Evolutionary conservation across 768 basidiomycete genomes (phyloP), one percentile per base, ranked within the genome.

Genomic region (Lactarius psammicola): DNA sequence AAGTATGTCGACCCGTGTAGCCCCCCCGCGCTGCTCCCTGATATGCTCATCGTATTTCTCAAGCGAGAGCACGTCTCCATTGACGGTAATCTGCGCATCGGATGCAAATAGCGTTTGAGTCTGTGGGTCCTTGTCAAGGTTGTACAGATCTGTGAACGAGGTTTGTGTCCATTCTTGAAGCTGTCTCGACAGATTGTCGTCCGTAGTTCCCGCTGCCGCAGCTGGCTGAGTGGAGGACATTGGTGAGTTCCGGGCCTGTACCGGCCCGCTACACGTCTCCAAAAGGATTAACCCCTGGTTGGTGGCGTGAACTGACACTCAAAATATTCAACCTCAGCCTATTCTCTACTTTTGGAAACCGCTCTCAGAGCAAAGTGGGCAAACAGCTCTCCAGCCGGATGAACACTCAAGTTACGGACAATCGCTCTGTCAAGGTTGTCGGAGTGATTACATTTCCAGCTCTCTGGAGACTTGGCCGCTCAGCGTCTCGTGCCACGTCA

Each of bases 151-250:
- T 23, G 34, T 28, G 3, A 57, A 17, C 34, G 56, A 23, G 13
- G 56, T 33, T 38, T 57, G 34, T 26, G 56, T 33, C 56, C 56
- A 57, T 33, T 38, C 34, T 38, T 57, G 56, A 38, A 57, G 23
- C 36, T 57, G 33, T 13, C 5, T 57, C 23, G 56, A 38, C 6
- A 26, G 13, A 18, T 38, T 23, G 34, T 38, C 18, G 6, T n/a
- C 2, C 9, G 31, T 55, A 10, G 20, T n/a, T 20, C 2, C 54
- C 7, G 54, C 31, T 31, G 18, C 10, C 6, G 28, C 17, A 6
- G 30, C 9, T 10, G 30, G 8, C 18, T 55, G 30, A 33, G 34
- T 34, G 36, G 56, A 38, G 34, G 56, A 15, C 56, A 57, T 57
- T 36, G 9, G 54, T 55, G 30, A 33, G 28, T 56, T 30, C 18